phyloP scores from a whole-genome alignment of 2,329 filamentous ascomycete species.

The Daldinia sp. region DNA sequence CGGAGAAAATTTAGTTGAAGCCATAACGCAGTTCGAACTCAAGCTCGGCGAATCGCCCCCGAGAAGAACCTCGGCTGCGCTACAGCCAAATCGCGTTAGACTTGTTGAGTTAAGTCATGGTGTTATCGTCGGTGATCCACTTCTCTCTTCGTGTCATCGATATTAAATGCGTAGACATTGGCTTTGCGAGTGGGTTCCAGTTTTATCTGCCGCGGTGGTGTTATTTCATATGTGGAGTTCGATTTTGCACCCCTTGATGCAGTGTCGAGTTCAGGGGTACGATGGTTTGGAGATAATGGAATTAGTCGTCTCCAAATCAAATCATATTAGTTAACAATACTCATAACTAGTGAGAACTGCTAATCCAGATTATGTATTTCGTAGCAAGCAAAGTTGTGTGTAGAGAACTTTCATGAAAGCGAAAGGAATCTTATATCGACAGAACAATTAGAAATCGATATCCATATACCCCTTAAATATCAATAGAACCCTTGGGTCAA shows the following conservation, averaged over 20 bases:
- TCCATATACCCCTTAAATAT: too few relatives aligned
- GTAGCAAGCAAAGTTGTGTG: background rate
- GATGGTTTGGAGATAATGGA: background rate
- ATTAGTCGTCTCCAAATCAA: background rate
- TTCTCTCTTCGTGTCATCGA: constrained; percentile 23
- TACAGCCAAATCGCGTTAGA: constrained; percentile 30
- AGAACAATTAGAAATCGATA: background rate
- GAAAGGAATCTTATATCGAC: background rate
- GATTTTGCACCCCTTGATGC: background rate
- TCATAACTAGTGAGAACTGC: background rate
- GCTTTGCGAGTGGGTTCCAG: background rate
- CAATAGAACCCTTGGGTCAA: background rate
- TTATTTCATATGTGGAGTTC: background rate
- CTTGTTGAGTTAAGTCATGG: background rate
- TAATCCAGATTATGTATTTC: background rate
- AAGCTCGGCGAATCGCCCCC: constrained; percentile 30
- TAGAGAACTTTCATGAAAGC: background rate
- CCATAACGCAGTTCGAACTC: background rate
- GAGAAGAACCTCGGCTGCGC: constrained; percentile 31
- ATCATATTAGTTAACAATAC: background rate
- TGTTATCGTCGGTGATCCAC: constrained; percentile 35
- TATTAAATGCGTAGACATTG: constrained; percentile 5
- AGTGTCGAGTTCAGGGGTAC: background rate
- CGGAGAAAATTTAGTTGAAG: constrained; percentile 4
- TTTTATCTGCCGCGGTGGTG: background rate